Base-by-base conservation (phyloP, 2,329 filamentous ascomycete genomes). In the Meredithiella fracta region DNA sequence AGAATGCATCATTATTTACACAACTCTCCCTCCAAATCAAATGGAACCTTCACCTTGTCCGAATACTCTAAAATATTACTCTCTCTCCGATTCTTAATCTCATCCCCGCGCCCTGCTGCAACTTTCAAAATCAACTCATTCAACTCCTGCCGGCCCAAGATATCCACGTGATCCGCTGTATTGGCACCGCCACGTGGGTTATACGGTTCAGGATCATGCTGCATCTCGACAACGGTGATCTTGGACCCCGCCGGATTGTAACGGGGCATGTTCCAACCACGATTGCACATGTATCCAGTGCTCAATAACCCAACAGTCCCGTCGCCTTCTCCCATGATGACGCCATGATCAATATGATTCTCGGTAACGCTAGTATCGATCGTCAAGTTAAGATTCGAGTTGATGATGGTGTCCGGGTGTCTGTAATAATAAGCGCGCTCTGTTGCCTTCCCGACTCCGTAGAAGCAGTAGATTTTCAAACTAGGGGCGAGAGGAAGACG, bases 381-480 rank as follows among this genome's bases (percentile, higher is more conserved):
- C 1, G 82, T 86, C 61, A 88, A 79, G 63, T 88, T 88, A 17
- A 88, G 72, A 17, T 77, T 80, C 5, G 80, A 81, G n/a, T 78
- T 63, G 0, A 76, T 69, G 7, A 86, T 80, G 9, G 73, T 71
- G 49, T 91, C 86, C 0, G 79, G 74, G 0, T 73, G 66, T 31
- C 85, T 83, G 69, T 98, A 98, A 67, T 86, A 98, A 67, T 97
- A 98, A 15, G 83, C 82, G 56, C 91, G 80, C 68, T 98, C 91
- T 0, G 91, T 97, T 2, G 86, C 84, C 67, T 97, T 98, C 2
- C 91, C 91, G 3, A 95, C 81, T 20, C 86, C 92, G 66, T 98
- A 97, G 72, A 98, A 97, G 70, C 92, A 97, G 70, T 90, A 97
- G 11, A 98, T 87, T 67, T 95, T 96, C 64, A 98, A 73, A 64